A percentile compares a stretch with the other conserved stretches of the same genome.
Conservation (phyloP, 306 rosid genomes). For the Corylus americana region DNA sequence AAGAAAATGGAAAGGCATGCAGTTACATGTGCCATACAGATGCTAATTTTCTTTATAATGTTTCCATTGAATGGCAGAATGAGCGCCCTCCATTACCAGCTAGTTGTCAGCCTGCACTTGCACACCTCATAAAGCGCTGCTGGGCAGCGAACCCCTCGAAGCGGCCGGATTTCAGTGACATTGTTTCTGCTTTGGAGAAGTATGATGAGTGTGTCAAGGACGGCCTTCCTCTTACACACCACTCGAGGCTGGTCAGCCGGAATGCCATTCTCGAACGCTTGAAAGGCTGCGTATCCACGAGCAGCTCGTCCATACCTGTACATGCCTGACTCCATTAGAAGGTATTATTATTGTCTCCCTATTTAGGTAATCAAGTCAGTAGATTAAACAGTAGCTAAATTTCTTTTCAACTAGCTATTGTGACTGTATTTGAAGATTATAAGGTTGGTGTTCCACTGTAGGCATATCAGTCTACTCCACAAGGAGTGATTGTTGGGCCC, state of each 20-base stretch:
- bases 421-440: conserved; percentile 27
- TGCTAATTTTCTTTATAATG: neutral
- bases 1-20: too few relatives aligned
- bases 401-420: conserved; percentile 45
- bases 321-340: conserved; percentile 58
- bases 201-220: conserved; percentile 91
- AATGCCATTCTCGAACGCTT: conserved; percentile 73
- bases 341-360: conserved; percentile 32
- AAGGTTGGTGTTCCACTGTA: conserved; percentile 6
- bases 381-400: conserved; percentile 30
- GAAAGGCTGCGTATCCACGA: conserved; percentile 76
- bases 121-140: conserved; percentile 89
- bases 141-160: conserved; percentile 92
- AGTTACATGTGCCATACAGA: too few relatives aligned
- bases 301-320: conserved; percentile 79
- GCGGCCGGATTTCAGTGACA: conserved; percentile 91
- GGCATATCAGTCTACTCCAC: conserved; percentile 14
- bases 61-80: conserved; percentile 51
- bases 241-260: conserved; percentile 58
- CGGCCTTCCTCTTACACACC: conserved; percentile 93
- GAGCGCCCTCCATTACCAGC: conserved; percentile 96
- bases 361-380: conserved; percentile 16
- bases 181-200: conserved; percentile 80
- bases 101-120: conserved; percentile 89
- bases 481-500: neutral